Conservation (phyloP, 1,284 basidiomycete genomes). For the Austroboletus novae-zelandiae region DNA sequence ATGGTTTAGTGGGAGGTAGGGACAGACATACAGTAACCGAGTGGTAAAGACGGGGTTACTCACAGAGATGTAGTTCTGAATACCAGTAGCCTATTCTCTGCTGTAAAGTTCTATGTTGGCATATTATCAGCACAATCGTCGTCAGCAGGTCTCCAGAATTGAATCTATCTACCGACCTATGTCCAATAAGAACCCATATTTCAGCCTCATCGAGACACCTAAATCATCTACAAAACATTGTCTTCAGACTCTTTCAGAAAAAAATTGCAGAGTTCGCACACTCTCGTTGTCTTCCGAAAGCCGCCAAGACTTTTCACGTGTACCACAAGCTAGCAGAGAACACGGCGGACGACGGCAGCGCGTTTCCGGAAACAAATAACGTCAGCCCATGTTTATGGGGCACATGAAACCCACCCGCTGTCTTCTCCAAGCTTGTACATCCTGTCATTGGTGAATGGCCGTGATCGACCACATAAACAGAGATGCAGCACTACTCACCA, state of each 20-base stretch:
- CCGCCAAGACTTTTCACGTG: conserved; percentile 58
- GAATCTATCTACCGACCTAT: conserved; percentile 28
- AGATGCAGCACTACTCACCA: conserved; percentile 47
- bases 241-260: not conserved
- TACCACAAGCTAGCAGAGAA: too few relatives aligned
- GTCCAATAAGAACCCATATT: conserved; percentile 78
- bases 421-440: conserved; percentile 82
- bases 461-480: not conserved
- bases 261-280: conserved; percentile 43
- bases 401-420: conserved; percentile 35
- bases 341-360: too few relatives aligned
- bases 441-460: conserved; percentile 39
- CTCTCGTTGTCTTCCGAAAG: conserved; percentile 78
- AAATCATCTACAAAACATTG: conserved; percentile 51
- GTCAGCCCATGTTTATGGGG: not conserved
- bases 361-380: not conserved
- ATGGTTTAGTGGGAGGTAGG: not conserved
- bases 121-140: not conserved
- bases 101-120: conserved; percentile 65
- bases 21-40: not conserved
- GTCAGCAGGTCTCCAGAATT: not conserved
- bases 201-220: conserved; percentile 69
- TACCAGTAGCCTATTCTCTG: conserved; percentile 68
- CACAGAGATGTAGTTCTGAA: conserved; percentile 88
- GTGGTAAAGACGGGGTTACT: conserved; percentile 19